Evolutionary conservation across 306 rosid species (phyloP), one percentile per base, ranked within the genome.

Genomic region (Morella rubra): DNA sequence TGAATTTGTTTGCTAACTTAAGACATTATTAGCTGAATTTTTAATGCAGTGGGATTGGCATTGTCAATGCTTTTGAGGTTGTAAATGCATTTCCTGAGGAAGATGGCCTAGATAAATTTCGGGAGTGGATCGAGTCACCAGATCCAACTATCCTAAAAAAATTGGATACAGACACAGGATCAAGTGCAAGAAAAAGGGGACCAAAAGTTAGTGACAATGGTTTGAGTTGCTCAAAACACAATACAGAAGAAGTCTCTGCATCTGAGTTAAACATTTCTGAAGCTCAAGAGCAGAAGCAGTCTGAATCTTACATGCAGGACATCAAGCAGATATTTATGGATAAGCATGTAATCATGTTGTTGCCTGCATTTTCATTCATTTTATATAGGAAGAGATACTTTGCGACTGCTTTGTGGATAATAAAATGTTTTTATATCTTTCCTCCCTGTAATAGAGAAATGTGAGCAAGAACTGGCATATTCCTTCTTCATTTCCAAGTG

Each of bases 391-490:
- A 67, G 51, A 64, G 74, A 73, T 53, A 12, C 62, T 78, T 79
- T 73, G 66, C 15, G 8, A 54, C 71, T 64, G 76, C 60, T 22
- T 42, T 80, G 18, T 73, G 47, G 75, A 53, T 68, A 56, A 59
- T 58, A 50, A 75, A 19, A 77, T 44, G 19, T 41, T 15, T 13
- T 46, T 20, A n/a, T 8, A 32, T 52, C 74, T 72, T n/a, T 32
- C 71, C 80, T 40, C 46, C 61, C 62, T 72, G 74, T 61, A 41
- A 68, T 88, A 94, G 98, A 94, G 98, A 86, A 94, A 94, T 82
- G 89, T 94, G 79, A 94, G 98, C 93, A 94, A 94, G 90, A 94
- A 94, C 84, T 94, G 98, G 98, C 96, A 94, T 62, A 87, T 94
- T 65, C 96, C 98, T 72, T 74, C 86, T 58, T 81, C 93, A 72